These are phyloP conservation scores for Venturiaceae sp. DNA, from an alignment of 2,329 filamentous ascomycete species.

Conservation along the genomic window DNA sequence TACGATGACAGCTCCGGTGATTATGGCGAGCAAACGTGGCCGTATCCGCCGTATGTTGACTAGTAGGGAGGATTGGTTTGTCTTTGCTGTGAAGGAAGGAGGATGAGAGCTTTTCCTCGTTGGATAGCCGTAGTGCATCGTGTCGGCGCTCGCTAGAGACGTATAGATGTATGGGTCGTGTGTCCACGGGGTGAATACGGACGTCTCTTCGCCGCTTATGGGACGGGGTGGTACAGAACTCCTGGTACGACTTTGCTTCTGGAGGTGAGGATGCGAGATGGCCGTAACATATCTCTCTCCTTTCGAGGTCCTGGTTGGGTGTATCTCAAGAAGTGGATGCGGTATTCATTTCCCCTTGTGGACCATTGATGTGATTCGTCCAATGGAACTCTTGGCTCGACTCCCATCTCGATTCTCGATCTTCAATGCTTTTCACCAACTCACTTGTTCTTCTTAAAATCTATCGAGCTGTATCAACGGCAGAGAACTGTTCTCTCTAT, in stretches of 20 bases:
- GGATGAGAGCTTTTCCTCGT: slow-evolving; percentile 74
- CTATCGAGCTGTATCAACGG: too few relatives aligned
- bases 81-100: slow-evolving; percentile 57
- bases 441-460: too few relatives aligned
- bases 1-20: slow-evolving; percentile 44
- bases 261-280: neutral
- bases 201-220: neutral
- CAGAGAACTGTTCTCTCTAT: too few relatives aligned
- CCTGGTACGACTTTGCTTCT: neutral
- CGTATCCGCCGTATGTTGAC: slow-evolving; percentile 43
- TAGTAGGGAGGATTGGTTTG: slow-evolving; percentile 43
- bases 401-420: too few relatives aligned
- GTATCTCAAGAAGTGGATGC: neutral
- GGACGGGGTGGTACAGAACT: neutral
- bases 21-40: slow-evolving; percentile 47
- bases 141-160: slow-evolving; percentile 22
- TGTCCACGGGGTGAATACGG: neutral
- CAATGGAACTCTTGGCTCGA: too few relatives aligned
- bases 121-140: slow-evolving; percentile 81
- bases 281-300: slow-evolving; percentile 4
- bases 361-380: too few relatives aligned
- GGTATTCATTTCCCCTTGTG: neutral
- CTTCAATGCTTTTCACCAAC: too few relatives aligned
- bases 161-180: neutral
- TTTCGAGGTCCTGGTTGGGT: neutral